Base-by-base conservation (phyloP, 176 grass and related monocot species). In the Dendrocalamus sinicus region DNA sequence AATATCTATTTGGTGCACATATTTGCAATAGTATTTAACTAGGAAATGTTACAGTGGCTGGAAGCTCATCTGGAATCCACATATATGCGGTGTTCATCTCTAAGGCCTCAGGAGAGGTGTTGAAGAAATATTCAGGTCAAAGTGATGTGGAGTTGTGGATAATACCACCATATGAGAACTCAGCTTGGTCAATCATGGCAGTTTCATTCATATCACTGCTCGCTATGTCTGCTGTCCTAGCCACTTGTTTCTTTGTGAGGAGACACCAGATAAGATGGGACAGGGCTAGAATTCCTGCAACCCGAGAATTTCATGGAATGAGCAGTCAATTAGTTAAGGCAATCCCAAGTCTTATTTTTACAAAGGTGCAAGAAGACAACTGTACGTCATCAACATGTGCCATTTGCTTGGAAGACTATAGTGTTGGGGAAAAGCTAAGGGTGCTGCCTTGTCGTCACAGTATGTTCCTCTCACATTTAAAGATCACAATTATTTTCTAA, bases 331-430 rank as follows among this genome's bases (percentile, higher is more conserved):
- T 98, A 45, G 96, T 98, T 30, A 98, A 92, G 85, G 93, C 93
- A 84, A 95, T 98, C 93, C 91, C 93, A 37, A 92, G 91, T 76
- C 91, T 96, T 50, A 89, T 95, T 77, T 98, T 94, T 81, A 95
- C 93, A 9, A 85, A 87, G 70, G 88, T 87, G 4, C 70, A 92
- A 86, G 96, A 96, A 75, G 91, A 92, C 88, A 94, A 96, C n/a
- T 93, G 93, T 72, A 98, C 93, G 6, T 89, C 92, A 30, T 83
- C 91, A 61, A 88, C 88, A 57, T 98, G 96, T 73, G 96, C 94
- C 47, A 95, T 98, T 79, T 98, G 96, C 87, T 89, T 98, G 78
- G 96, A 98, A 88, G 96, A 98, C 70, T 98, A 98, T 54, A 87
- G 45, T 59, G 43, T 87, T 67, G 96, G 96, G 50, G 92, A 98